These are phyloP conservation scores for Boletus rex-veris DNA, from an alignment of 768 basidiomycete species.

Conservation along the genomic window DNA sequence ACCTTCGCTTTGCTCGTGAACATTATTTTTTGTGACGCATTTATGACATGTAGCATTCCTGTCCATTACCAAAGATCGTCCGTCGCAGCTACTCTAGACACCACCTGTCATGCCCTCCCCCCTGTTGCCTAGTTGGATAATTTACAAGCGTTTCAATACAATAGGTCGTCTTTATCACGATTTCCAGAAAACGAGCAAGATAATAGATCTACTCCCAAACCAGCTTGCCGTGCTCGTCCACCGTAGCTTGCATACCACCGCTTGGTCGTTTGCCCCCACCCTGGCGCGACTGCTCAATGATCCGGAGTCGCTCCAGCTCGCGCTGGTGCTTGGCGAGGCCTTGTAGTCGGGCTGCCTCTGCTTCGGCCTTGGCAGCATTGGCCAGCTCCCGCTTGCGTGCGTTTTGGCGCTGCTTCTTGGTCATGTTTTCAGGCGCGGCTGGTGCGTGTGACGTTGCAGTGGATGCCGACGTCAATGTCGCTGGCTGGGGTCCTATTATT, in stretches of 20 bases:
- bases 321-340: constrained; percentile 56
- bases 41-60: constrained; percentile 22
- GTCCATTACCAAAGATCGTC: constrained; percentile 12
- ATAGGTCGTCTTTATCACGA: not conserved
- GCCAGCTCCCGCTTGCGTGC: constrained; percentile 52
- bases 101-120: constrained; percentile 1
- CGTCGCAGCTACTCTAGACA: constrained; percentile 13
- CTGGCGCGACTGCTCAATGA: constrained; percentile 41
- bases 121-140: constrained; percentile 21
- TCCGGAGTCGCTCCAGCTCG: constrained; percentile 52
- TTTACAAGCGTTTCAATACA: constrained; percentile 8
- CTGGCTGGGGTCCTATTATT: constrained; percentile 14
- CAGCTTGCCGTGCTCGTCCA: constrained; percentile 54
- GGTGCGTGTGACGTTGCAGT: constrained; percentile 9
- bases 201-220: constrained; percentile 45
- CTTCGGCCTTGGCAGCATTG: constrained; percentile 55
- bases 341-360: constrained; percentile 49
- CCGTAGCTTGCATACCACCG: constrained; percentile 61
- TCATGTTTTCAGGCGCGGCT: constrained; percentile 37
- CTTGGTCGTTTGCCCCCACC: constrained; percentile 33
- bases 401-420: constrained; percentile 72
- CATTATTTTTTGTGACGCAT: constrained; percentile 12
- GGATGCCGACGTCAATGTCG: constrained; percentile 10
- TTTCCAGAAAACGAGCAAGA: constrained; percentile 1
- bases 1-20: constrained; percentile 5